A percentile compares a stretch with the other conserved stretches of the same genome.
phyloP scores from a whole-genome alignment of 805 yeast genomes.

The Hanseniaspora clermontiae region DNA sequence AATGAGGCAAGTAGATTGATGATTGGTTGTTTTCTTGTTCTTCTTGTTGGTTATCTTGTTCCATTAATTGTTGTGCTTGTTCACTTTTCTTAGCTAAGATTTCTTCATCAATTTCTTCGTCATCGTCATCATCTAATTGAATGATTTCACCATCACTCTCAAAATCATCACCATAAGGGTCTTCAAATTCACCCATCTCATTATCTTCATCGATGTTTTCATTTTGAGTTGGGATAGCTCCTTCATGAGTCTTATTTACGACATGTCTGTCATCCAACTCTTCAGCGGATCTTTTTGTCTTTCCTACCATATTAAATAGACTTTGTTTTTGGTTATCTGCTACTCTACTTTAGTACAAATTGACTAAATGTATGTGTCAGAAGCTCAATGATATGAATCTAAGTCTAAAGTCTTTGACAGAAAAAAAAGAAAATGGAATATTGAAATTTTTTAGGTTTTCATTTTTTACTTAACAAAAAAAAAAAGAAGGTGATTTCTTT shows the following conservation, averaged over 20 bases:
- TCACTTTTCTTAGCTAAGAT: slow-evolving; percentile 29
- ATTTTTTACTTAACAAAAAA: too few relatives aligned
- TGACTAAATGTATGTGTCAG: too few relatives aligned
- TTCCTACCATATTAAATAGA: slow-evolving; percentile 15
- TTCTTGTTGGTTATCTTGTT: slow-evolving; percentile 30
- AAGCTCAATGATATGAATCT: too few relatives aligned
- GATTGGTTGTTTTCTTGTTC: slow-evolving; percentile 23
- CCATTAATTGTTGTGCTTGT: slow-evolving; percentile 29
- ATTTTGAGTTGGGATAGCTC: slow-evolving; percentile 18
- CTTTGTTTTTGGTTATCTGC: neutral
- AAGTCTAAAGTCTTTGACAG: too few relatives aligned
- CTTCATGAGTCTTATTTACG: slow-evolving; percentile 29
- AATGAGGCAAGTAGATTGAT: slow-evolving; percentile 70
- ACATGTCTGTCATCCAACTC: slow-evolving; percentile 31
- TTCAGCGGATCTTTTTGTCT: slow-evolving; percentile 22
- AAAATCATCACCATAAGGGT: slow-evolving; percentile 79
- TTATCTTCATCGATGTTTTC: slow-evolving; percentile 30
- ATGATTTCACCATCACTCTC: slow-evolving; percentile 85
- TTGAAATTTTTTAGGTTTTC: too few relatives aligned
- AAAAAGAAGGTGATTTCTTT: neutral
- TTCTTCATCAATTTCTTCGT: slow-evolving; percentile 28
- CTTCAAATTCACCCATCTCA: slow-evolving; percentile 77
- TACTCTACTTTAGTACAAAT: neutral
- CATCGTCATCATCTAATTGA: slow-evolving; percentile 56
- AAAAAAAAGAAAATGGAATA: too few relatives aligned